Evolutionary conservation across 371 early-diverging fungal species (phyloP).

Genomic region (Blakeslea trispora): DNA sequence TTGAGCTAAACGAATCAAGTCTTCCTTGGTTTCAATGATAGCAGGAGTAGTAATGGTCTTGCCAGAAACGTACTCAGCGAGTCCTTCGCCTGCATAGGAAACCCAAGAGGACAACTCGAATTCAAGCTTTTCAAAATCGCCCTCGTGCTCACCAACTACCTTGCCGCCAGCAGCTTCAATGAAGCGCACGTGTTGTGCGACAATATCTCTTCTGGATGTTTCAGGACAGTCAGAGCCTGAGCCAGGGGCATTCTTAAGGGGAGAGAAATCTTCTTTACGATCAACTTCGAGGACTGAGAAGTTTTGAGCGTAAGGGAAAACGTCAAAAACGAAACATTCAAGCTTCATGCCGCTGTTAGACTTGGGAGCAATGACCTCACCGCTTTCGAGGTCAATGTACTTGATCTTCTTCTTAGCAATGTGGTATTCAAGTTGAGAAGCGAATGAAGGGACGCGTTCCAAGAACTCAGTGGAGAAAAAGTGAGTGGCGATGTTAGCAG

Average conservation of each 20-base stretch:
- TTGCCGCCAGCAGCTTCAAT: conserved; percentile 85
- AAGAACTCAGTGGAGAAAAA: conserved; percentile 94
- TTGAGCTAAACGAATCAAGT: conserved; percentile 40
- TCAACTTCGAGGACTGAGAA: conserved; percentile 92
- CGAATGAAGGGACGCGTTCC: conserved; percentile 79
- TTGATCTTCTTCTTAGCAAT: conserved; percentile 97
- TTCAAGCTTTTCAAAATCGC: conserved; percentile 49
- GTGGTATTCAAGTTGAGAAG: conserved; percentile 88
- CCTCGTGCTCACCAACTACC: conserved; percentile 38
- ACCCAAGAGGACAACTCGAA: conserved; percentile 91
- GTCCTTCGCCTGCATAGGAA: conserved; percentile 93
- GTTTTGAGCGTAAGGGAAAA: conserved; percentile 85
- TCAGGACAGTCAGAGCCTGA: conserved; percentile 88
- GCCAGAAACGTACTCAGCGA: conserved; percentile 67
- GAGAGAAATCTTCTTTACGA: conserved; percentile 94
- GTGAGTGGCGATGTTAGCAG: conserved; percentile 98
- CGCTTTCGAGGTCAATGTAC: conserved; percentile 79
- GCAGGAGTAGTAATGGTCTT: conserved; percentile 53
- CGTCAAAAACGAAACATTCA: conserved; percentile 96
- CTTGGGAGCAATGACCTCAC: conserved; percentile 72
- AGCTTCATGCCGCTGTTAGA: conserved; percentile 95
- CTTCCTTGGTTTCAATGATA: conserved; percentile 47
- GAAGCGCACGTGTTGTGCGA: conserved; percentile 84
- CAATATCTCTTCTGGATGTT: conserved; percentile 87
- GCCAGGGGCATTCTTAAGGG: conserved; percentile 97